Conservation (phyloP, 768 basidiomycete species). For the Trametes cinnabarina region DNA sequence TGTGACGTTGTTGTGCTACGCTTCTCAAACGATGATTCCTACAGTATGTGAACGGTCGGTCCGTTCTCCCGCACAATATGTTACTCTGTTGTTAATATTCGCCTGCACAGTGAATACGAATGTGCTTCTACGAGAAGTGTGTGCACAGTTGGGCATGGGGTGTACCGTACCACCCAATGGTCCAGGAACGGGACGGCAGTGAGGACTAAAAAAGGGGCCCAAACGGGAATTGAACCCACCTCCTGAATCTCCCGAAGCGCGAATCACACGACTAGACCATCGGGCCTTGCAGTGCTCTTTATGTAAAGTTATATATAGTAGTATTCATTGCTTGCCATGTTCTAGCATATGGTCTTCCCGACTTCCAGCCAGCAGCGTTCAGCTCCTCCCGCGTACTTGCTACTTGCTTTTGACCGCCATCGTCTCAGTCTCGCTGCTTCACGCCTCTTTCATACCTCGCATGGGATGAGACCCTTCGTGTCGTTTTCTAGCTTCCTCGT, state of each 20-base stretch:
- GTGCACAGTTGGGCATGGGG: too few species aligned
- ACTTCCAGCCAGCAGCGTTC: too few species aligned
- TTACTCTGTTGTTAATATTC: too few species aligned
- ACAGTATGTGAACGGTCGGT: too few species aligned
- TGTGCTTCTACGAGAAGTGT: too few species aligned
- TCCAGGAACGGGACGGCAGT: too few species aligned
- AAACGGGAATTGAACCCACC: slow-evolving; percentile 20
- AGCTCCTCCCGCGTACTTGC: neutral
- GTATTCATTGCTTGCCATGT: neutral
- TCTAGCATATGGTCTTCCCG: too few species aligned
- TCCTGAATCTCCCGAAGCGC: slow-evolving; percentile 8
- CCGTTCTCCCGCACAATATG: too few species aligned
- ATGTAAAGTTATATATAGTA: neutral
- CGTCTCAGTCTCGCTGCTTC: neutral
- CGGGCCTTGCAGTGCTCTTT: neutral
- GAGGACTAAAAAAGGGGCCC: slow-evolving; percentile 4
- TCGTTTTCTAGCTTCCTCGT: slow-evolving; percentile 20
- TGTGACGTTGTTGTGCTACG: too few species aligned
- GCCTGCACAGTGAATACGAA: too few species aligned
- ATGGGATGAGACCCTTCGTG: slow-evolving; percentile 18
- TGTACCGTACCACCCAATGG: too few species aligned
- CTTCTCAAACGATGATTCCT: too few species aligned
- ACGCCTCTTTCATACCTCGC: neutral
- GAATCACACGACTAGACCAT: slow-evolving; percentile 21
- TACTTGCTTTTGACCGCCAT: neutral